Percentiles rank a stretch among this genome's conserved stretches.
phyloP scores from a whole-genome alignment of 495 filamentous ascomycete genomes.

The Pseudomonodictys pantanalensis region DNA sequence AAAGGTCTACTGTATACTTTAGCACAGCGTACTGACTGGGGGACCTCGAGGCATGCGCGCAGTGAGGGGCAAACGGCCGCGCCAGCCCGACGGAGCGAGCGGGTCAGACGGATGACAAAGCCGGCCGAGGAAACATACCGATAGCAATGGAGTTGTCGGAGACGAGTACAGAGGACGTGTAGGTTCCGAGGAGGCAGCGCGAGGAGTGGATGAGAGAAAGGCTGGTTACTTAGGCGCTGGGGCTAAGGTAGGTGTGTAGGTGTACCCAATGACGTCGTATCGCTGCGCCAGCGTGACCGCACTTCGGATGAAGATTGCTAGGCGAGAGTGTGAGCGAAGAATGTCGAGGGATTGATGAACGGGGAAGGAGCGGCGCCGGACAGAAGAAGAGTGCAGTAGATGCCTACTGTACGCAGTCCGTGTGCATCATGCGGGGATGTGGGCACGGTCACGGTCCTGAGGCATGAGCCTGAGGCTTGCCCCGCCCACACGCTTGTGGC shows the following conservation, averaged over 20 bases:
- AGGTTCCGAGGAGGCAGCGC: background rate
- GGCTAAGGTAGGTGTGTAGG: too few species aligned
- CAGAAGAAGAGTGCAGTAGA: background rate
- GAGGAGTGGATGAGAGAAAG: constrained; percentile 7
- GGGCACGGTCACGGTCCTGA: too few species aligned
- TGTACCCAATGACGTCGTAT: constrained; percentile 28
- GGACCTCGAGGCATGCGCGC: background rate
- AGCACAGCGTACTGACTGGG: too few species aligned
- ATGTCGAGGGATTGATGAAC: background rate
- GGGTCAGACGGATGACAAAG: background rate
- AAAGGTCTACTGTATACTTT: too few species aligned
- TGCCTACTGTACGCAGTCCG: background rate
- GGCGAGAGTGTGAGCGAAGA: background rate
- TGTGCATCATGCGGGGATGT: background rate
- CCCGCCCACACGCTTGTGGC: too few species aligned
- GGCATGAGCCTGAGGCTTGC: too few species aligned
- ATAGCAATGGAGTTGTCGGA: background rate
- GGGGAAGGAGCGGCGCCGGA: background rate
- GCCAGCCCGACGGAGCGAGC: background rate
- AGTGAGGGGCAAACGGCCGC: constrained; percentile 7
- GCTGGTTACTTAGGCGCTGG: constrained; percentile 21
- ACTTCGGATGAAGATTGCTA: background rate
- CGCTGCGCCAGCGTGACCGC: constrained; percentile 2
- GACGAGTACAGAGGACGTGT: background rate
- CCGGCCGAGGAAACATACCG: background rate